Evolutionary conservation across 2,329 filamentous ascomycete genomes (phyloP).

Genomic region (Amauroascus verrucosus): DNA sequence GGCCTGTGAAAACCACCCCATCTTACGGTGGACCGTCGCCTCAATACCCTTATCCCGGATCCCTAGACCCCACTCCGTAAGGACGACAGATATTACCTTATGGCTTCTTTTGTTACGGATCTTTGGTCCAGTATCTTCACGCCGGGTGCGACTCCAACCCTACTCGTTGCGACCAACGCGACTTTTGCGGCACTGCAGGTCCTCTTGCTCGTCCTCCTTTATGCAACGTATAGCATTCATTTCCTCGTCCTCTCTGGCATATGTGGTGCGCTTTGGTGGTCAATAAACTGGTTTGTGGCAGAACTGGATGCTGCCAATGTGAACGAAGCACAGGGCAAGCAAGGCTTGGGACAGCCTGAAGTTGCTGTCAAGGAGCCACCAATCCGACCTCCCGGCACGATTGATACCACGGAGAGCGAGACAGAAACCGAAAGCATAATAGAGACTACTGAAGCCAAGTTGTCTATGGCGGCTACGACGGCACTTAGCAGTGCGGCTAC

Average conservation of each 20-base stretch:
- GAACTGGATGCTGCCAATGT: slow-evolving; percentile 49
- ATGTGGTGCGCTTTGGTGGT: slow-evolving; percentile 75
- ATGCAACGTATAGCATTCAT: slow-evolving; percentile 79
- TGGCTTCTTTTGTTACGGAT: slow-evolving; percentile 53
- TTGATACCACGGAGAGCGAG: slow-evolving; percentile 33
- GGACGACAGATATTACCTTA: slow-evolving; percentile 15
- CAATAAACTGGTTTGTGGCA: slow-evolving; percentile 91
- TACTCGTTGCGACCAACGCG: slow-evolving; percentile 80
- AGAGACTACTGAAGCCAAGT: slow-evolving; percentile 15
- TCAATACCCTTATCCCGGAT: neutral
- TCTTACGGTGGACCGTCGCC: neutral
- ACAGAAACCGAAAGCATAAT: slow-evolving; percentile 33
- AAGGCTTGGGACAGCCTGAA: neutral
- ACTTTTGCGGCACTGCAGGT: slow-evolving; percentile 78
- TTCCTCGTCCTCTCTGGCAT: slow-evolving; percentile 73
- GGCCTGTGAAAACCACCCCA: neutral
- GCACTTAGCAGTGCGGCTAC: slow-evolving; percentile 13
- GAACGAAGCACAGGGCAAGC: slow-evolving; percentile 37
- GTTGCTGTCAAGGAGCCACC: neutral
- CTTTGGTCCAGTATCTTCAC: slow-evolving; percentile 92
- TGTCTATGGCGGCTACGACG: slow-evolving; percentile 11
- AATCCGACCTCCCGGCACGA: slow-evolving; percentile 24
- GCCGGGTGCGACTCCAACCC: slow-evolving; percentile 75
- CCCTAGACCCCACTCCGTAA: neutral
- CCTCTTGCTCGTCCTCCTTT: slow-evolving; percentile 62